Percentiles rank a stretch among this genome's conserved stretches.
These are phyloP conservation scores for Carallia pectinifolia DNA, from an alignment of 345 rosid genomes.

Conservation along the genomic window DNA sequence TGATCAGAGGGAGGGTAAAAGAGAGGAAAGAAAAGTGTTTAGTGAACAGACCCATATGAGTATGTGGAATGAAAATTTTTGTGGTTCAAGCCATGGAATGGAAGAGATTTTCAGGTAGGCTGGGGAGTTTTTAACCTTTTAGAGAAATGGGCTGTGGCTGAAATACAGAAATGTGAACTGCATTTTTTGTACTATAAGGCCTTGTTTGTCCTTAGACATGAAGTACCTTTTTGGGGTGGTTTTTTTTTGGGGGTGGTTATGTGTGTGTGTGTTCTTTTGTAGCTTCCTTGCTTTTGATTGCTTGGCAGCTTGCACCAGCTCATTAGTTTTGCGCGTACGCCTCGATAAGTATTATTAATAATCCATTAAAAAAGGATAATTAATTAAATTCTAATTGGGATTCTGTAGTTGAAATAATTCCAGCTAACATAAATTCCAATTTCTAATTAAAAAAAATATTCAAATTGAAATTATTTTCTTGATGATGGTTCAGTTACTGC, in stretches of 20 bases:
- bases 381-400: no score
- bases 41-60: conserved; percentile 28
- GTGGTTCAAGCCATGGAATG: conserved; percentile 15
- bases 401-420: no score
- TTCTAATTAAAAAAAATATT: no score
- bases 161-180: background rate
- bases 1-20: conserved; percentile 14
- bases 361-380: no score
- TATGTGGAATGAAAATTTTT: background rate
- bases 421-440: no score
- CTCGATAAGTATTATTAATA: no score
- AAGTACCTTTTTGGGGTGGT: conserved; percentile 1
- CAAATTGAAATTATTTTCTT: no score
- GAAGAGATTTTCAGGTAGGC: conserved; percentile 7
- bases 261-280: no score
- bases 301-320: conserved; percentile 1
- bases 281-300: conserved; percentile 6
- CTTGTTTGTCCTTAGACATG: conserved; percentile 1
- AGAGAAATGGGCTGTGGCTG: conserved; percentile 15
- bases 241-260: background rate
- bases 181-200: conserved; percentile 11
- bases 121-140: background rate
- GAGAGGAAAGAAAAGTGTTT: conserved; percentile 11
- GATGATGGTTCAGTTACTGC: no score
- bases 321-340: background rate